Evolutionary conservation across 176 grass and related monocot species (phyloP).

Genomic region (Carex kokanica): DNA sequence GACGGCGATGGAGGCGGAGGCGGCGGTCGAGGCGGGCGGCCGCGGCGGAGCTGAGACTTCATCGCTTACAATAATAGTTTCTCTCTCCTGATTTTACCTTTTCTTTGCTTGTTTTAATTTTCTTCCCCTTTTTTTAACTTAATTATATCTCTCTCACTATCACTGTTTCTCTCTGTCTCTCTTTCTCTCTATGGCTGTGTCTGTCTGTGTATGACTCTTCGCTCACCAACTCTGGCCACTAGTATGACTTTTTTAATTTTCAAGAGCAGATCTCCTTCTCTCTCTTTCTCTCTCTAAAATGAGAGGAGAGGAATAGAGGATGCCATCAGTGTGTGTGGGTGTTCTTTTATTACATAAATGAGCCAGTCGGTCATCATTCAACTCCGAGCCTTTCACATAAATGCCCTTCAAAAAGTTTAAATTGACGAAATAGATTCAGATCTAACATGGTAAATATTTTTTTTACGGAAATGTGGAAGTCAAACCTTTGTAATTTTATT

Average conservation of each 20-base stretch:
- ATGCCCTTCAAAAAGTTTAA: background rate
- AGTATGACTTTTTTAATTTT: slow-evolving; percentile 22
- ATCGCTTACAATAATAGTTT: slow-evolving; percentile 13
- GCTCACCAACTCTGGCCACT: slow-evolving; percentile 36
- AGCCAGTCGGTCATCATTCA: background rate
- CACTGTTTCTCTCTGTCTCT: slow-evolving; percentile 34
- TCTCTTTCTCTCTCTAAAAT: slow-evolving; percentile 38
- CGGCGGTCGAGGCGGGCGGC: slow-evolving; percentile 52
- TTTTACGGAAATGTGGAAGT: no score
- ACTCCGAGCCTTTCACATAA: no score
- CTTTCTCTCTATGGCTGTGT: background rate
- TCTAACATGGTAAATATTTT: background rate
- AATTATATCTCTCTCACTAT: slow-evolving; percentile 25
- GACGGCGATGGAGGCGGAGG: slow-evolving; percentile 26
- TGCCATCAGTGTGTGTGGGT: background rate
- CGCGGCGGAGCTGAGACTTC: slow-evolving; percentile 60
- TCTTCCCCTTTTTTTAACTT: slow-evolving; percentile 15
- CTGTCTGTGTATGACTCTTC: background rate
- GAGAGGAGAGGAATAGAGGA: background rate
- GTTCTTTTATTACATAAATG: slow-evolving; percentile 20
- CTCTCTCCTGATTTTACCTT: slow-evolving; percentile 27
- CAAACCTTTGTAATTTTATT: no score
- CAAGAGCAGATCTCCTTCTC: slow-evolving; percentile 30
- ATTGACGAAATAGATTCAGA: background rate
- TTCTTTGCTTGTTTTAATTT: slow-evolving; percentile 38